Conservation (phyloP, 371 early-diverging fungal species). For the Syncephalastrum racemosum region DNA sequence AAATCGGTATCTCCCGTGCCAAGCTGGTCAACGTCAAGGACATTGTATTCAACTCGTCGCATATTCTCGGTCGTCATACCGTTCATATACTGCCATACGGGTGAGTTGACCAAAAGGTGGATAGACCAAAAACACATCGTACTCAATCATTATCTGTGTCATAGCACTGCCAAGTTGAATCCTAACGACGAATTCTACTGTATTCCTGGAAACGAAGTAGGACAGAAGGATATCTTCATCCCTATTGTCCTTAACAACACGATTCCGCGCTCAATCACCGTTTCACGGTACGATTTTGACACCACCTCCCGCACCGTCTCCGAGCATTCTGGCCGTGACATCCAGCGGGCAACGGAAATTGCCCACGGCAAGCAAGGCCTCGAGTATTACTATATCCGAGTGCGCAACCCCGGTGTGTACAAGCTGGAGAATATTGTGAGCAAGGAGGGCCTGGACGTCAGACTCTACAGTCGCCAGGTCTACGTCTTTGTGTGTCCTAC, state of each 20-base stretch:
- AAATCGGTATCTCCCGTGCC: conserved; percentile 39
- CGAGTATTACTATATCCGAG: conserved; percentile 38
- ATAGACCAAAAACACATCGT: background rate
- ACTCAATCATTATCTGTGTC: background rate
- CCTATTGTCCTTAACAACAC: conserved; percentile 52
- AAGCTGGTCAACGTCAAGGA: conserved; percentile 43
- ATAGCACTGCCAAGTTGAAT: conserved; percentile 50
- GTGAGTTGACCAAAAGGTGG: conserved; percentile 13
- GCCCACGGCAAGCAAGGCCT: conserved; percentile 34
- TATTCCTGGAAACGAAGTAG: conserved; percentile 30
- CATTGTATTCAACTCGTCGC: conserved; percentile 38
- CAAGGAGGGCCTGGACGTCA: conserved; percentile 38
- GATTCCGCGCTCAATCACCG: conserved; percentile 33
- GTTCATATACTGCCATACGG: conserved; percentile 52
- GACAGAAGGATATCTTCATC: conserved; percentile 39
- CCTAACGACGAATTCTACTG: conserved; percentile 45
- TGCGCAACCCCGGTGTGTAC: conserved; percentile 41
- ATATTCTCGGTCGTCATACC: conserved; percentile 50
- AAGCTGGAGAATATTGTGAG: conserved; percentile 36
- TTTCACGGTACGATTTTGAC: conserved; percentile 46
- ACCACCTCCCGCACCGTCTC: conserved; percentile 15
- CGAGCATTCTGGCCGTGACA: conserved; percentile 28
- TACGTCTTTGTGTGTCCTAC: conserved; percentile 47
- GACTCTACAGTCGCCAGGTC: conserved; percentile 28
- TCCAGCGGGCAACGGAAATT: conserved; percentile 43